Evolutionary conservation across 2,329 filamentous ascomycete genomes (phyloP).

Genomic region (Penicillium sp.): DNA sequence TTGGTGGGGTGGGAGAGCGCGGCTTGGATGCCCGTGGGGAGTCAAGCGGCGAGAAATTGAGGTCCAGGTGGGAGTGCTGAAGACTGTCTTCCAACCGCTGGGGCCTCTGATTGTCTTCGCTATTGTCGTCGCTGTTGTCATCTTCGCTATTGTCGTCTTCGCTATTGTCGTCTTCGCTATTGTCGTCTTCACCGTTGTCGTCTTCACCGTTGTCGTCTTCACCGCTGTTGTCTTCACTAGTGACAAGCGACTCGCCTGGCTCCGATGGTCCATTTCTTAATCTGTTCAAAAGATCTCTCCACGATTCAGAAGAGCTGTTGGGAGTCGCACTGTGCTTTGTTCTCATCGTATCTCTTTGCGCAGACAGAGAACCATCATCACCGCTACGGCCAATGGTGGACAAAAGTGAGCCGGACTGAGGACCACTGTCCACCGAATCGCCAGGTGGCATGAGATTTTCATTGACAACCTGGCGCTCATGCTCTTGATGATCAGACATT

Average conservation of each 20-base stretch:
- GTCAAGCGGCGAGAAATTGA: constrained; percentile 6
- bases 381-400: constrained; percentile 10
- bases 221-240: background rate
- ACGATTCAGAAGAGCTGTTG: background rate
- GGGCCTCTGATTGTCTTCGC: background rate
- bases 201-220: background rate
- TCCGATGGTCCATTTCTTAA: background rate
- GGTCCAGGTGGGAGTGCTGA: constrained; percentile 15
- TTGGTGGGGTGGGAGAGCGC: constrained; percentile 11
- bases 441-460: constrained; percentile 1
- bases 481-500: background rate
- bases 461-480: constrained; percentile 16
- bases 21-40: constrained; percentile 10
- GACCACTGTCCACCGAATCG: constrained; percentile 4
- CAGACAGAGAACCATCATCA: background rate
- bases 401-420: constrained; percentile 16
- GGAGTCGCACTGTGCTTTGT: background rate
- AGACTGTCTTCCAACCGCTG: constrained; percentile 13
- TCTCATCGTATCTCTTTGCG: background rate
- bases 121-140: background rate
- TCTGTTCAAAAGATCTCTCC: background rate
- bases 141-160: background rate
- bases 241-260: background rate
- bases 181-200: background rate
- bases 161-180: background rate